A percentile compares a stretch with the other conserved stretches of the same genome.
Evolutionary conservation across 257 asterid genomes (phyloP).

Genomic region (Penstemon davidsonii): DNA sequence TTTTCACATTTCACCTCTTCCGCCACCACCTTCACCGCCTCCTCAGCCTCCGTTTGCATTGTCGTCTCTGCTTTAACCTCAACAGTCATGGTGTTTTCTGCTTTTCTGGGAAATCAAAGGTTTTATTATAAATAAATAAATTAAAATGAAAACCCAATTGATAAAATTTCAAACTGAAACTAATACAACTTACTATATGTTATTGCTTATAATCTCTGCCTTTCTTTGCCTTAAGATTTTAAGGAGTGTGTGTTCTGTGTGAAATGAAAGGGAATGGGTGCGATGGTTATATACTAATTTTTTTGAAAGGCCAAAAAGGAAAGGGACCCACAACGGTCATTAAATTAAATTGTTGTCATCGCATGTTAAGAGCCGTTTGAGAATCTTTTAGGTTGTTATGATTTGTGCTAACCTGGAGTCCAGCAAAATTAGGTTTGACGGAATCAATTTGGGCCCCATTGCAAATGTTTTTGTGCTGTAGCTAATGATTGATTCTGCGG

Average conservation of each 20-base stretch:
- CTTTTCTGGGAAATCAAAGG: background rate
- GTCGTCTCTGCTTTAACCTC: constrained; percentile 54
- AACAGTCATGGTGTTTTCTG: constrained; percentile 48
- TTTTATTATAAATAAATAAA: background rate
- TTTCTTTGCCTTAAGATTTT: background rate
- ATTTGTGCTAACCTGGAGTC: constrained; percentile 43
- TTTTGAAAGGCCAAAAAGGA: constrained; percentile 14
- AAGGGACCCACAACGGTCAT: constrained; percentile 72
- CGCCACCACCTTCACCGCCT: constrained; percentile 31
- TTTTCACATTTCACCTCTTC: constrained; percentile 42
- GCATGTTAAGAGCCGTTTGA: constrained; percentile 76
- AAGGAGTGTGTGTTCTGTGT: constrained; percentile 7
- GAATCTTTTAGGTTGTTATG: constrained; percentile 34
- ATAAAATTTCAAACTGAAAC: no score
- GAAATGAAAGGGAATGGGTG: background rate
- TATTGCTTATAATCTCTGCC: background rate
- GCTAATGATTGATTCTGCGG: constrained; percentile 27
- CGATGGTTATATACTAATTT: constrained; percentile 26
- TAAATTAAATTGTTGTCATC: constrained; percentile 43
- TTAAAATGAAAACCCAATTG: background rate
- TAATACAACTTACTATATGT: constrained; percentile 17
- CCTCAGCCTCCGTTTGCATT: constrained; percentile 30
- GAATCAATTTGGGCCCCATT: constrained; percentile 47
- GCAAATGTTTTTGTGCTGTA: constrained; percentile 4
- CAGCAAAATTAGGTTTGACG: constrained; percentile 48